These are phyloP conservation scores for Phytophthora fragariaefolia DNA, from an alignment of 352 stramenopile genomes.

Conservation along the genomic window DNA sequence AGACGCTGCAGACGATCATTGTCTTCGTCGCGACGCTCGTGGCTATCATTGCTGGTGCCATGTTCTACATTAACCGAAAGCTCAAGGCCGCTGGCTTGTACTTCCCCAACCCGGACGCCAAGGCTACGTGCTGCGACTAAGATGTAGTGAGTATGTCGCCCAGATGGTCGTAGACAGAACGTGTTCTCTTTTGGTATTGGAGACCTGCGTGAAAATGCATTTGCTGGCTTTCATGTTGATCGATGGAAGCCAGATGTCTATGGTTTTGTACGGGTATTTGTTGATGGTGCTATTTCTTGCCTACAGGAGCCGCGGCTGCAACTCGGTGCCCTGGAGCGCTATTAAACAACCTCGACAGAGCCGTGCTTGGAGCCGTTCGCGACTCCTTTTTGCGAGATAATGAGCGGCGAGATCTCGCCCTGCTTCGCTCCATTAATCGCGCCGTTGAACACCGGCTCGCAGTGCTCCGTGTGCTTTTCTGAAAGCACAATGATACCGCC, in stretches of 20 bases:
- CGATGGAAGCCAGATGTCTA: conserved; percentile 19
- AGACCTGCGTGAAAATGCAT: conserved; percentile 27
- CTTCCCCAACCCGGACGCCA: conserved; percentile 66
- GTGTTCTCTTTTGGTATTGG: conserved; percentile 14
- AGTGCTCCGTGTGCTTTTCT: conserved; percentile 77
- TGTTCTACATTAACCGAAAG: conserved; percentile 86
- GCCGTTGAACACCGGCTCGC: conserved; percentile 40
- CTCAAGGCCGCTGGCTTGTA: conserved; percentile 84
- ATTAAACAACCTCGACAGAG: conserved; percentile 44
- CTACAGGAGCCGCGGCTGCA: conserved; percentile 10
- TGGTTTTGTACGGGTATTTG: conserved; percentile 22
- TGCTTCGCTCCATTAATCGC: conserved; percentile 45
- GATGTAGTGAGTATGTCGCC: background rate
- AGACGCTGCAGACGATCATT: conserved; percentile 74
- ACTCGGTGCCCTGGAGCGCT: conserved; percentile 4
- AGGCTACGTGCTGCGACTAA: conserved; percentile 66
- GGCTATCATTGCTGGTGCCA: conserved; percentile 56
- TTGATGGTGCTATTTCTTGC: conserved; percentile 22
- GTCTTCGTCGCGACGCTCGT: conserved; percentile 75
- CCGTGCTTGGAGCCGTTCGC: conserved; percentile 46
- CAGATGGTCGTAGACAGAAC: conserved; percentile 21
- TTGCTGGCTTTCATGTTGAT: conserved; percentile 20
- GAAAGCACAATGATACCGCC: conserved; percentile 82
- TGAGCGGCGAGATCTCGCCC: conserved; percentile 56
- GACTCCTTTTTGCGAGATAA: conserved; percentile 40